A percentile compares a stretch with the other conserved stretches of the same genome.
These are phyloP conservation scores for Zopfia rhizophila DNA, from an alignment of 2,329 filamentous ascomycete species.

Conservation along the genomic window DNA sequence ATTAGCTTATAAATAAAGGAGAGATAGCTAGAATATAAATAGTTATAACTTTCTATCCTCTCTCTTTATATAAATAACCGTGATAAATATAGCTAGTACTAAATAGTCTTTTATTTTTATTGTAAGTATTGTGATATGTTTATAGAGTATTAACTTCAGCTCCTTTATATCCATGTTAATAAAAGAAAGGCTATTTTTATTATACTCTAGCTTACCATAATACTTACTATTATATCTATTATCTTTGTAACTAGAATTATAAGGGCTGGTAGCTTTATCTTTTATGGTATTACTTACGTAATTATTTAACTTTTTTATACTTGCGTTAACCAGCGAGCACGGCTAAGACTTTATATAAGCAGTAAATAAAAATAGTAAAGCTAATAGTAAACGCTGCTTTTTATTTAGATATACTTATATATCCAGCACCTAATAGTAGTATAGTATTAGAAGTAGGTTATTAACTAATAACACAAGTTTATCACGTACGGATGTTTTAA, in stretches of 20 bases:
- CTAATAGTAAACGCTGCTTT: conserved; percentile 2
- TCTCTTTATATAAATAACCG: conserved; percentile 8
- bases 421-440: conserved; percentile 3
- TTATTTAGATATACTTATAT: conserved; percentile 5
- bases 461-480: neutral
- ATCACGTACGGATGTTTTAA: neutral
- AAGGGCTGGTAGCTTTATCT: conserved; percentile 3
- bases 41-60: conserved; percentile 6
- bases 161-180: no score
- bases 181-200: neutral
- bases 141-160: conserved; percentile 2
- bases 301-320: conserved; percentile 1
- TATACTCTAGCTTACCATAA: neutral
- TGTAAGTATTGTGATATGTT: conserved; percentile 1
- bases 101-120: conserved; percentile 1
- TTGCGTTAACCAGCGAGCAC: neutral
- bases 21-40: neutral
- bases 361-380: conserved; percentile 5
- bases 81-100: conserved; percentile 3
- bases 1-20: conserved; percentile 5
- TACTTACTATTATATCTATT: neutral
- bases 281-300: neutral
- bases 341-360: neutral
- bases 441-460: neutral
- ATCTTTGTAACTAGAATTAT: conserved; percentile 2